These are phyloP conservation scores for Trichosporon coremiiforme DNA, from an alignment of 1,284 basidiomycete genomes.

Conservation along the genomic window DNA sequence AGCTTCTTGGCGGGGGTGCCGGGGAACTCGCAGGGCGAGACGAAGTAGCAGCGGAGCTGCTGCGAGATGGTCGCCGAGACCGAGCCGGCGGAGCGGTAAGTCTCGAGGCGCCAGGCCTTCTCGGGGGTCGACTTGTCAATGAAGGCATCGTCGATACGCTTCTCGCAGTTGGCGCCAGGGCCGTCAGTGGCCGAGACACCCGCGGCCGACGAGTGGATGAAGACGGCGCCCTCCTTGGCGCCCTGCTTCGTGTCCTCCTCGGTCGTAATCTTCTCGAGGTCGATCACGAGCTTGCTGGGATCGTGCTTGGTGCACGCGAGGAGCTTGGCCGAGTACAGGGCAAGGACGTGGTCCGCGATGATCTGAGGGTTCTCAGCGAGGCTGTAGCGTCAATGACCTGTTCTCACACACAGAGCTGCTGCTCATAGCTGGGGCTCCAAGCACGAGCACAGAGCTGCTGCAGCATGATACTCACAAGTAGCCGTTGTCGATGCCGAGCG, in stretches of 20 bases:
- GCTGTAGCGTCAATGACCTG: conserved; percentile 34
- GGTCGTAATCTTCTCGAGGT: conserved; percentile 87
- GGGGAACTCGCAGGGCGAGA: conserved; percentile 87
- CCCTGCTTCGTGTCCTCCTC: conserved; percentile 59
- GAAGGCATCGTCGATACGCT: conserved; percentile 87
- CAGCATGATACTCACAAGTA: conserved; percentile 67
- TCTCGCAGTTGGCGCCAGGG: conserved; percentile 80
- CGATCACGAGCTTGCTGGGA: conserved; percentile 85
- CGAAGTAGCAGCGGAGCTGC: conserved; percentile 96
- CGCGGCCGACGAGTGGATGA: conserved; percentile 90
- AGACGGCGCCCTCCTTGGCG: conserved; percentile 73
- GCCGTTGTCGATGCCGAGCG: conserved; percentile 92
- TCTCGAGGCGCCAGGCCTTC: conserved; percentile 90
- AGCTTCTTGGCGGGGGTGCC: conserved; percentile 58
- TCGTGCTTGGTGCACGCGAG: conserved; percentile 96
- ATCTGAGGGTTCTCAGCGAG: conserved; percentile 70
- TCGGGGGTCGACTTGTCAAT: conserved; percentile 76
- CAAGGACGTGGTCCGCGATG: conserved; percentile 89
- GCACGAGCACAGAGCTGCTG: neutral
- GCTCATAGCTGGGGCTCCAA: neutral
- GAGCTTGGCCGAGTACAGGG: conserved; percentile 91
- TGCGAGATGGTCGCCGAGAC: conserved; percentile 85
- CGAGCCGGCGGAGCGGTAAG: conserved; percentile 88
- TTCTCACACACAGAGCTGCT: too few relatives aligned
- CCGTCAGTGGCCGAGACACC: conserved; percentile 79